Evolutionary conservation across 306 rosid genomes (phyloP), one percentile per base, ranked within the genome.

Genomic region (Ziziphus jujuba): DNA sequence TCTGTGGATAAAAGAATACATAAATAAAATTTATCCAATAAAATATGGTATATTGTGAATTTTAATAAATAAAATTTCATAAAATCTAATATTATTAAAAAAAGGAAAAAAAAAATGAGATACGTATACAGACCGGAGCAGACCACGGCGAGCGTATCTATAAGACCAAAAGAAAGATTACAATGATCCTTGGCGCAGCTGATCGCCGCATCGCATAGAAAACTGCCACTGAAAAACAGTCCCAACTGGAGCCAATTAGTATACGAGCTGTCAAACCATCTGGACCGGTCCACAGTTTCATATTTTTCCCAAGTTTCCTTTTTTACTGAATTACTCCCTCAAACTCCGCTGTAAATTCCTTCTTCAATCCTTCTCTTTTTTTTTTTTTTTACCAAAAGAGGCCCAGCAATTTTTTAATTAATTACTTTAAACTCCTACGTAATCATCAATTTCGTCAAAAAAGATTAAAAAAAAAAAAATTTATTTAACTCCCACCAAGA

Each of bases 221-320:
- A 5, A 23, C 25, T 10, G 7, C 53, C 77, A 56, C 50, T 57
- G 67, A 67, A 56, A 44, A 47, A 60, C 81, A 66, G 57, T 50
- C 56, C 79, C 84, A 82, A 69, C 72, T 76, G 87, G 85, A 78
- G 72, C 82, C 87, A 80, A 75, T 81, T 60, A 81, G 75, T 81
- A 53, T 67, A 65, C 80, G 31, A 78, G 95, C 92, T 90, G 95
- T 79, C 87, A 82, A 63, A 74, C 79, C 73, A 6, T 21, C 38
- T 23, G 61, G 20, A 69, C 61, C 74, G n/a, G 79, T 75, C 33
- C 71, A 8, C 79, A 34, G 66, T 75, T 54, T 67, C 35, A 9
- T 16, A 57, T 77, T 47, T 62, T 67, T 59, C 65, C 23, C 66
- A 23, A 47, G 65, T 14, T 59, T 2, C 13, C 44, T 25, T 20